Evolutionary conservation across 257 asterid species (phyloP).

Genomic region (Voacanga thouarsii): DNA sequence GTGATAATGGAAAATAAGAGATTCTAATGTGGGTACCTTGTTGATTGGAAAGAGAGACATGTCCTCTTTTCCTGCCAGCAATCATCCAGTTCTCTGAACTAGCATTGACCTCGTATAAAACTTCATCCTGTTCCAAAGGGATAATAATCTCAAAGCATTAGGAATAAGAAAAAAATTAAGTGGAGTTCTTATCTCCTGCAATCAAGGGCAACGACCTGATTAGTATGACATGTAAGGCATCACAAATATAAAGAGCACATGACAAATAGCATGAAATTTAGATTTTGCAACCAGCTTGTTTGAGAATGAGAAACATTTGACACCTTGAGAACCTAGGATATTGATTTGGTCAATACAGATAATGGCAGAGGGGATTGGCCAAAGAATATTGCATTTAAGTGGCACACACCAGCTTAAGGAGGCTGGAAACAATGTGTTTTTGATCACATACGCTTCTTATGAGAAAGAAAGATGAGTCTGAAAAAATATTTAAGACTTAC

Average conservation of each 20-base stretch:
- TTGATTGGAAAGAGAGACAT: conserved; percentile 61
- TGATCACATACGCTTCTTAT: not conserved
- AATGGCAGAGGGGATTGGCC: not conserved
- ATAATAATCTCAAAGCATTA: conserved; percentile 9
- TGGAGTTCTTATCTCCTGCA: not conserved
- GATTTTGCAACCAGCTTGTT: not conserved
- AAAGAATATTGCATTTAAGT: not conserved
- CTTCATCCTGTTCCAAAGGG: conserved; percentile 57
- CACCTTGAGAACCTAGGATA: not conserved
- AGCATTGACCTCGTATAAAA: conserved; percentile 75
- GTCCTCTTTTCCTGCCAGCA: conserved; percentile 96
- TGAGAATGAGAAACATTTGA: not conserved
- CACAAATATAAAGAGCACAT: not conserved
- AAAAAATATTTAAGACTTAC: conserved; percentile 39
- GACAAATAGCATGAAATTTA: not conserved
- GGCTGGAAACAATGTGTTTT: not conserved
- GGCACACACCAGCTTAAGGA: not conserved
- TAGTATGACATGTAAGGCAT: not conserved
- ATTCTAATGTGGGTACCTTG: conserved; percentile 46
- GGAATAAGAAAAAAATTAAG: not conserved
- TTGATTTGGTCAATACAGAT: too few relatives aligned
- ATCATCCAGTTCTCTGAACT: conserved; percentile 95
- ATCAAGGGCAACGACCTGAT: not conserved
- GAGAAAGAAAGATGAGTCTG: not conserved
- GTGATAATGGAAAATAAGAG: not conserved